A percentile compares a stretch with the other conserved stretches of the same genome.
Evolutionary conservation across 2,329 filamentous ascomycete species (phyloP).

Genomic region (Tolypocladium inflatum): DNA sequence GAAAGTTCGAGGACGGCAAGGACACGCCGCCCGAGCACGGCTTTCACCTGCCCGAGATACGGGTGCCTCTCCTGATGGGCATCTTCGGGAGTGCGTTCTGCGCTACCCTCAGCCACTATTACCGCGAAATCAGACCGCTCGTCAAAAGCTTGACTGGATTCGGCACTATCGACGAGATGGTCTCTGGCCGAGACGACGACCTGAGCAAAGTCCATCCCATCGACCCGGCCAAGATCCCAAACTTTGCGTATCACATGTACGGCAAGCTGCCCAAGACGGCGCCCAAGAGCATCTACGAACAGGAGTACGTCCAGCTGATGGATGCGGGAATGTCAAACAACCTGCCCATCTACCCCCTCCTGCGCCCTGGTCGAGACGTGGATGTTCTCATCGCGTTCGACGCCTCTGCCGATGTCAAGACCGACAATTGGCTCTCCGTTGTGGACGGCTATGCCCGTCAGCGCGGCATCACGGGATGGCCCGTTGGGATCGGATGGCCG

Average conservation of each 20-base stretch:
- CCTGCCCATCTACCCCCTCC: constrained; percentile 85
- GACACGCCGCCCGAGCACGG: constrained; percentile 47
- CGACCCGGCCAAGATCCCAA: constrained; percentile 82
- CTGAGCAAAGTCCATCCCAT: constrained; percentile 90
- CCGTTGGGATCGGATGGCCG: constrained; percentile 90
- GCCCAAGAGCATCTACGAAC: constrained; percentile 65
- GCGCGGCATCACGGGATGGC: constrained; percentile 89
- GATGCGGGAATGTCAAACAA: constrained; percentile 99
- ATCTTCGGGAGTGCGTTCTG: constrained; percentile 98
- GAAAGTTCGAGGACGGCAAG: constrained; percentile 64
- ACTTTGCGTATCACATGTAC: constrained; percentile 77
- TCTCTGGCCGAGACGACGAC: constrained; percentile 74
- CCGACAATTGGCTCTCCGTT: constrained; percentile 93
- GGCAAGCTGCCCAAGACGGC: constrained; percentile 63
- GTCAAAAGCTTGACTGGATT: constrained; percentile 69
- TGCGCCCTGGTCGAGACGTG: constrained; percentile 78
- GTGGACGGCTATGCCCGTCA: constrained; percentile 89
- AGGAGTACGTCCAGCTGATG: constrained; percentile 74
- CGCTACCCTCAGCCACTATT: constrained; percentile 91
- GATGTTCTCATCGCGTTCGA: constrained; percentile 92
- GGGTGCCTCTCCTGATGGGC: constrained; percentile 76
- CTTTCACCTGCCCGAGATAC: constrained; percentile 69
- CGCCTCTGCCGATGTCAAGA: constrained; percentile 83
- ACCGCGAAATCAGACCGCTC: constrained; percentile 82
- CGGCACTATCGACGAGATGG: constrained; percentile 66